Evolutionary conservation across 495 filamentous ascomycete species (phyloP), one percentile per base, ranked within the genome.

Genomic region (Aspergillus coremiiformis): DNA sequence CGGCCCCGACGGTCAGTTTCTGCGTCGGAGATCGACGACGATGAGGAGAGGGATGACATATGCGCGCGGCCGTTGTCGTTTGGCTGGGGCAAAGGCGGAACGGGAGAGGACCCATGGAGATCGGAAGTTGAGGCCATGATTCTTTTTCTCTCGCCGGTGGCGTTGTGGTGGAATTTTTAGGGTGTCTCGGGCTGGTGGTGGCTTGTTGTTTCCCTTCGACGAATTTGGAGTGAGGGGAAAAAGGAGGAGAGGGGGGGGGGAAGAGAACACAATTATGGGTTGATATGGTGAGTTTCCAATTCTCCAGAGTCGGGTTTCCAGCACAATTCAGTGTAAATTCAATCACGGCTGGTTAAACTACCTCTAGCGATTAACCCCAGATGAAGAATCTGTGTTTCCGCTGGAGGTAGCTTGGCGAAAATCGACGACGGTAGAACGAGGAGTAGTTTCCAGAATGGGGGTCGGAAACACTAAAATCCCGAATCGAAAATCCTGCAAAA

Each of bases 11-110:
- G 72, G 42, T 74, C 71, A 35, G 61, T 67, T 53, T 75, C 72
- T 51, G 67, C 68, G 67, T 75, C 72, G 48, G 72, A 75, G 60
- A 73, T 70, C 27, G 72, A 75, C 37, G 72, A 74, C 12, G 72
- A 73, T 26, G 70, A 73, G 17, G 72, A 75, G 35, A 68, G 54
- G 32, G 68, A 71, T 45, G 66, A 66, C 62, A 70, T 73, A 51
- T 73, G 65, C 58, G 66, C 65, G 61, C 67, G 70, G 61, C 66
- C 65, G 64, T 63, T 64, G 56, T 74, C 70, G 55, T 67, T 69
- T 12, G 72, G 72, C 44, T 71, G 72, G 51, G 72, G 72, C 47
- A 72, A 46, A 42, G 66, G 68, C 41, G 69, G 68, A 53, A 75
- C 70, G 39, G 72, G 69, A 54, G 60, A 66, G 60, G 32, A 35